Base-by-base conservation (phyloP, 306 rosid species). In the Pyrus betulifolia region DNA sequence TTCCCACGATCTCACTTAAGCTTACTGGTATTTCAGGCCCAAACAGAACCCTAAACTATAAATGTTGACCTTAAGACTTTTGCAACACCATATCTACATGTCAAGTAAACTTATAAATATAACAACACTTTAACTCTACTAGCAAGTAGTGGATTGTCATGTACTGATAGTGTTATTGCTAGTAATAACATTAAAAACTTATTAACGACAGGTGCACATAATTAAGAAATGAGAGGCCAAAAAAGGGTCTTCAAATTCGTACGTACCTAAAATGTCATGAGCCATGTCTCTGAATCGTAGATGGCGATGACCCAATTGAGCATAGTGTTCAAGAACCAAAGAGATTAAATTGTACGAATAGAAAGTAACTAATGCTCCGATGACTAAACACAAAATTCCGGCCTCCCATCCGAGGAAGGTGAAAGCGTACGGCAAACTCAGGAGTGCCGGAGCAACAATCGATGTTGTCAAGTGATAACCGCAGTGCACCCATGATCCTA, bases 281-380 rank as follows among this genome's bases (percentile, higher is more conserved):
- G 98, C 93, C 93, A 93, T 85, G 82, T 93, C 98, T 78, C 98
- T 72, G 78, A 93, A 93, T 0, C 98, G 85, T 10, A 93, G 91
- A 3, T 91, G 97, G 31, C 97, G 98, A 61, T 74, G 89, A 40
- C 97, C 98, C 74, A 84, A 42, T 1, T 83, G 83, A 60, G 97
- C 98, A 67, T 90, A 85, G 57, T 82, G 96, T 75, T 93, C 97
- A 3, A 93, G 90, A 55, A 93, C 98, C 59, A 86, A 49, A 38
- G 97, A 93, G 45, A 93, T 67, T 21, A 93, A 69, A 67, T 86
- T 89, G 88, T 93, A 93, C 0, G 93, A 88, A 44, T 93, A 91
- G 87, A 93, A 93, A n/a, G 97, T 87, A 0, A 93, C 97, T 1
- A 88, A 14, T 11, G 91, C 90, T 67, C 88, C 93, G 62, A 91